These are phyloP conservation scores for Fusarium caatingaense DNA, from an alignment of 2,329 filamentous ascomycete genomes.

Conservation along the genomic window DNA sequence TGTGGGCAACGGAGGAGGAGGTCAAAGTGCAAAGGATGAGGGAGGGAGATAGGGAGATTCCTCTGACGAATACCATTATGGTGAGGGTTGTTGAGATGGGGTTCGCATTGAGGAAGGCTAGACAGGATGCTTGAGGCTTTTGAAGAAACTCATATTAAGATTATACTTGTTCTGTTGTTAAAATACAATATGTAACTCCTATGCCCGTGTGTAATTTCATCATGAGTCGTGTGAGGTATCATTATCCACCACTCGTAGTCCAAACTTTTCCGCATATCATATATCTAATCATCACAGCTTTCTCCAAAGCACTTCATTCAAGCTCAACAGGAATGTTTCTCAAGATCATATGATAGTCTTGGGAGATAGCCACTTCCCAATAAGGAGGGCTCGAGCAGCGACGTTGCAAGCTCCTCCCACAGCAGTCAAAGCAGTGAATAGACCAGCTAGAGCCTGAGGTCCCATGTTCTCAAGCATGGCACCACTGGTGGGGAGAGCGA, in stretches of 20 bases:
- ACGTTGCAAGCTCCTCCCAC: conserved; percentile 50
- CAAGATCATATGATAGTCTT: conserved; percentile 31
- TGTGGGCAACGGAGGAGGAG: conserved; percentile 56
- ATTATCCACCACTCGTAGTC: neutral
- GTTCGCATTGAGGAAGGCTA: conserved; percentile 45
- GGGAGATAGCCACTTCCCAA: conserved; percentile 41
- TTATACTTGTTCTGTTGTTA: neutral
- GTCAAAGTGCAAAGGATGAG: conserved; percentile 44
- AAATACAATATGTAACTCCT: neutral
- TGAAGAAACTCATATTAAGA: neutral
- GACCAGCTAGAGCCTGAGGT: conserved; percentile 56
- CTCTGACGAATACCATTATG: conserved; percentile 48
- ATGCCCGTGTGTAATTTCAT: neutral
- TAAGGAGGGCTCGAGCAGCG: conserved; percentile 44
- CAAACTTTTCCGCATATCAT: neutral
- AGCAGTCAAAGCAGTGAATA: conserved; percentile 57
- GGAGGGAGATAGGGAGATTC: conserved; percentile 46
- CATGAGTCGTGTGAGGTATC: neutral
- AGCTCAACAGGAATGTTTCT: neutral
- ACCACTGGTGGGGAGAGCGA: conserved; percentile 59
- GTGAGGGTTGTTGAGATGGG: conserved; percentile 47
- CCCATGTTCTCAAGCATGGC: conserved; percentile 59
- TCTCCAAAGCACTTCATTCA: too few relatives aligned
- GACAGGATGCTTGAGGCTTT: neutral
- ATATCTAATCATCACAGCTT: neutral